Evolutionary conservation across 2,329 filamentous ascomycete genomes (phyloP).

Genomic region (Hawksworthiomyces lignivorus): DNA sequence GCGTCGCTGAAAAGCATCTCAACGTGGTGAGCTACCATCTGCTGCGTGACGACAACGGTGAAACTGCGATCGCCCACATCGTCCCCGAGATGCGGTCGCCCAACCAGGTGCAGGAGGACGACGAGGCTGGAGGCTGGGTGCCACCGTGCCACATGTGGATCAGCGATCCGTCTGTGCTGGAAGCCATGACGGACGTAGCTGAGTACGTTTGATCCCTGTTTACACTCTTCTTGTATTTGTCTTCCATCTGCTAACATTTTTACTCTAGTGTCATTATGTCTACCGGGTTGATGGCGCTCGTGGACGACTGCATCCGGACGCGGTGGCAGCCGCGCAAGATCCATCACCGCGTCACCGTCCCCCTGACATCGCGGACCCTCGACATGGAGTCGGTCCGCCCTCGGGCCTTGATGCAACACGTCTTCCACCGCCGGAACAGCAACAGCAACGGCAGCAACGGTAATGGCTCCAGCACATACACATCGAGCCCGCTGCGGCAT

Average conservation of each 20-base stretch:
- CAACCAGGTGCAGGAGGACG: constrained; percentile 63
- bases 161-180: constrained; percentile 62
- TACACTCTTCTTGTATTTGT: constrained; percentile 4
- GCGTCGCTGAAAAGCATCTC: constrained; percentile 61
- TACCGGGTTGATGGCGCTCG: constrained; percentile 79
- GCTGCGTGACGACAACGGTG: constrained; percentile 51
- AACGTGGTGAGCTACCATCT: constrained; percentile 72
- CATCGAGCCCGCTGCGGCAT: constrained; percentile 18
- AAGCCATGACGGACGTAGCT: constrained; percentile 68
- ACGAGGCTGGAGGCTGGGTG: constrained; percentile 77
- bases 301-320: constrained; percentile 84
- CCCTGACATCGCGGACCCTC: constrained; percentile 24
- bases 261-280: constrained; percentile 78
- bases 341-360: constrained; percentile 30
- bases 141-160: constrained; percentile 89
- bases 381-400: constrained; percentile 29
- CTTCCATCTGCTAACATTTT: constrained; percentile 20
- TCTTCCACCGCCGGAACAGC: constrained; percentile 23
- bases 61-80: constrained; percentile 70
- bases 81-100: constrained; percentile 70
- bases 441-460: constrained; percentile 17
- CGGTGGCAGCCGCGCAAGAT: constrained; percentile 54
- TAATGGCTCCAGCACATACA: constrained; percentile 3
- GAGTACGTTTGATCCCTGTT: constrained; percentile 49
- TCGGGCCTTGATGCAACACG: constrained; percentile 26